Evolutionary conservation across 805 yeast genomes (phyloP), one percentile per base, ranked within the genome.

Genomic region (Wickerhamiella domercqiae): DNA sequence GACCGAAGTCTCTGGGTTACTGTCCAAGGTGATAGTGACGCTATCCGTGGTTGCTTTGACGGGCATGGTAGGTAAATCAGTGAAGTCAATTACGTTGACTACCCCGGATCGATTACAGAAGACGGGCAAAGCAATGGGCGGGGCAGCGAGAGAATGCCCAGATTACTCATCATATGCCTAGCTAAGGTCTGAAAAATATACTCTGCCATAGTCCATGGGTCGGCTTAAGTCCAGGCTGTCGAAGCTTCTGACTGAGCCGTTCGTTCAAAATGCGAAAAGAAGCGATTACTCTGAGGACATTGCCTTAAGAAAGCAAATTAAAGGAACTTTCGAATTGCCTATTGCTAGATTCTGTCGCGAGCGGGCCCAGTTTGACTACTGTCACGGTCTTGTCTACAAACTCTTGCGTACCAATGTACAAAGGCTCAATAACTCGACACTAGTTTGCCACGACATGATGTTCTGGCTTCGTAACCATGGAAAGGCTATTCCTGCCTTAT

Each of bases 1-100:
- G n/a, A 73, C 82, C 14, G 20, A 25, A 20, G 50, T 38, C 26
- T 44, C 28, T 32, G 47, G 39, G 26, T 38, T 32, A 15, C 19
- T 24, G n/a, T 45, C 39, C 31, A 26, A 37, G 13, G 45, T 36
- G 21, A 49, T 44, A 3, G 47, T 44, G 3, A 49, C 52, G 2
- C 38, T 37, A 16, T 35, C 43, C 14, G 37, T 19, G 26, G 37
- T 37, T 3, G 39, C 34, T 1, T 44, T 38, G 13, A 47, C 39
- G 4, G 46, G 35, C 50, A 47, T 47, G 14, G n/a, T 34, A n/a
- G n/a, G n/a, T n/a, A n/a, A n/a, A n/a, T n/a, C n/a, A n/a, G n/a
- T n/a, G n/a, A n/a, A n/a, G n/a, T n/a, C n/a, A n/a, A n/a, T n/a
- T n/a, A n/a, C n/a, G n/a, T n/a, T n/a, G n/a, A n/a, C n/a, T n/a